Base-by-base conservation (phyloP, 2,329 filamentous ascomycete species). In the Biscogniauxia sp. region DNA sequence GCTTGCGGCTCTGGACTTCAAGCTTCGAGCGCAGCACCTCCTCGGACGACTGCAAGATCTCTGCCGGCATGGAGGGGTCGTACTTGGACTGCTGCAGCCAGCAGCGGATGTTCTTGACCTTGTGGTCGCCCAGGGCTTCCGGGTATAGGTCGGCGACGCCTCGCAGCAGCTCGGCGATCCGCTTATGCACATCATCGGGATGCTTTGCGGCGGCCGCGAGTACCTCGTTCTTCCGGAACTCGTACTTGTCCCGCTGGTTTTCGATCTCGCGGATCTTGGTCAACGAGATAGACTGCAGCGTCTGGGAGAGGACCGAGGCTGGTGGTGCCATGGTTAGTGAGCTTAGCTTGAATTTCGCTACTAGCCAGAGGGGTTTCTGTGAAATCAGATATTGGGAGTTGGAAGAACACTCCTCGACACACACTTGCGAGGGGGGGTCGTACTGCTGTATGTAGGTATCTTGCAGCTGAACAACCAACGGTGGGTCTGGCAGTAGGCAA, bases 21-120 rank as follows among this genome's bases (percentile, higher is more conserved):
- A 78, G 65, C 59, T 68, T 72, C 7, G 66, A 64, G 3, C 68
- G 66, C 15, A 78, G 69, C 55, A 72, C 63, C 4, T 63, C 60
- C 57, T 74, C 75, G 53, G 74, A 77, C 32, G 65, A 64, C 2
- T 61, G 60, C 5, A 78, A 57, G 66, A 70, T 76, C 3, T 66
- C 66, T n/a, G 59, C 56, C 4, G 73, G 69, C 20, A 78, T 69
- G 0, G 75, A 74, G 9, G 73, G 66, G 65, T 77, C 75, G 55
- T 76, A 77, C 6, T 61, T 64, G 1, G 74, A 74, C 60, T 77
- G 75, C 19, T 73, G 61, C 2, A 78, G 62, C 71, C 72, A 76
- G 32, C 69, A 67, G 20, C 72, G 60, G n/a, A 77, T 71, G 57
- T 76, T 76, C 1, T 23, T 50, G 37, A 76, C 59, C 13, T 50